A percentile compares a stretch with the other conserved stretches of the same genome.
These are phyloP conservation scores for Oxytropis ochrocephala DNA, from an alignment of 306 rosid genomes.

Conservation along the genomic window DNA sequence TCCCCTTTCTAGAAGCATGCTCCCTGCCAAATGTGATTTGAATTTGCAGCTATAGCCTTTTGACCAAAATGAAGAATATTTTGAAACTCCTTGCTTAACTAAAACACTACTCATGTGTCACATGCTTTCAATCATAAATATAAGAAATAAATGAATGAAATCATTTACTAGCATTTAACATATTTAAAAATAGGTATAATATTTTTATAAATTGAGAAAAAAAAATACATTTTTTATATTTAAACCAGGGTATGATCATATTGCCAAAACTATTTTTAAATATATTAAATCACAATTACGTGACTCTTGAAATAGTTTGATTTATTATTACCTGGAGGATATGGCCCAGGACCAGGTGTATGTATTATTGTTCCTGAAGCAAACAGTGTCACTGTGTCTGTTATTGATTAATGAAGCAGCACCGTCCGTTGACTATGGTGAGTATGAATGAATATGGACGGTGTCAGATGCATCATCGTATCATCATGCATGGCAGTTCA, in stretches of 20 bases:
- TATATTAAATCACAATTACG: too few species aligned
- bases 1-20: conserved; percentile 10
- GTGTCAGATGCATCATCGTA: conserved; percentile 2
- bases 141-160: too few species aligned
- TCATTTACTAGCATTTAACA: too few species aligned
- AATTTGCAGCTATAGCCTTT: neutral
- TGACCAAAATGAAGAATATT: neutral
- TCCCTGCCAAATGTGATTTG: neutral
- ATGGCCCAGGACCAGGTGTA: neutral
- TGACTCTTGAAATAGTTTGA: too few species aligned
- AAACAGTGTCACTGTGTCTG: neutral
- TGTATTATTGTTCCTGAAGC: neutral
- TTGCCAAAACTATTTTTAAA: too few species aligned
- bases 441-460: conserved; percentile 4
- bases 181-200: too few species aligned
- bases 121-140: too few species aligned
- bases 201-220: too few species aligned
- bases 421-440: conserved; percentile 14
- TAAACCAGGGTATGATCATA: too few species aligned
- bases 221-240: too few species aligned
- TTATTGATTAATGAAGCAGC: conserved; percentile 24
- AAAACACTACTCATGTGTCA: neutral
- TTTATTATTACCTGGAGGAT: too few species aligned
- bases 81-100: neutral
- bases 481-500: neutral